Conservation (phyloP, 2,329 filamentous ascomycete genomes). For the Pseudophaeomoniella oleicola region DNA sequence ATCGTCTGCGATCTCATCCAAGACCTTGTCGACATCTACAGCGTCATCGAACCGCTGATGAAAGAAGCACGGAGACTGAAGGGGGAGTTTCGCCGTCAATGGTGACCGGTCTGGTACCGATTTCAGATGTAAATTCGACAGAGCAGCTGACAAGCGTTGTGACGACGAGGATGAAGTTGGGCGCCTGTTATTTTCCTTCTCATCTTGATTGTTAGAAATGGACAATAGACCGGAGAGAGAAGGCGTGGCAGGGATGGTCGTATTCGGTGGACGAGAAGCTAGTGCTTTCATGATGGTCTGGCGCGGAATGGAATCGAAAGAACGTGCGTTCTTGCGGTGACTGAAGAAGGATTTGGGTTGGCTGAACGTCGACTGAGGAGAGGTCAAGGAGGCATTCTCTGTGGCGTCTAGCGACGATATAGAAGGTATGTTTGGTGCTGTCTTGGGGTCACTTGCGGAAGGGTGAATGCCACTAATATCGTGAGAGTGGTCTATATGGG, state of each 20-base stretch:
- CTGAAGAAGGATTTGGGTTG: constrained; percentile 19
- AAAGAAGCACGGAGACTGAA: constrained; percentile 94
- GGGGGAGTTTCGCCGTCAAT: constrained; percentile 39
- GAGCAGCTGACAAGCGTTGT: constrained; percentile 49
- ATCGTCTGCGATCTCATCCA: constrained; percentile 81
- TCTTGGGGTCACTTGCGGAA: background rate
- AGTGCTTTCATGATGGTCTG: constrained; percentile 75
- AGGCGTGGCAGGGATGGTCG: constrained; percentile 47
- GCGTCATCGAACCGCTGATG: constrained; percentile 94
- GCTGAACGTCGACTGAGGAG: constrained; percentile 20
- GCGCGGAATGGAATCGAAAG: constrained; percentile 54
- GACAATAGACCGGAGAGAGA: constrained; percentile 48
- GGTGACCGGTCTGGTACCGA: constrained; percentile 27
- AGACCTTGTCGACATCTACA: constrained; percentile 83
- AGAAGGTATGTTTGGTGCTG: constrained; percentile 8
- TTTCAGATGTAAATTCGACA: constrained; percentile 34
- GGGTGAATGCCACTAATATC: constrained; percentile 12
- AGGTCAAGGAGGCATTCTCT: constrained; percentile 13
- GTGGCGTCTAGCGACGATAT: constrained; percentile 14
- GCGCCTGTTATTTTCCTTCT: constrained; percentile 18
- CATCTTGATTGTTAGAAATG: constrained; percentile 8
- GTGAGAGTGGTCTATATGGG: constrained; percentile 26
- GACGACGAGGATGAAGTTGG: constrained; percentile 31
- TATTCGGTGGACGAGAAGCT: constrained; percentile 44
- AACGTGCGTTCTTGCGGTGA: constrained; percentile 38